Percentiles rank a stretch among this genome's conserved stretches.
Evolutionary conservation across 2,329 filamentous ascomycete species (phyloP).

Genomic region (Fusarium fujikuroi): DNA sequence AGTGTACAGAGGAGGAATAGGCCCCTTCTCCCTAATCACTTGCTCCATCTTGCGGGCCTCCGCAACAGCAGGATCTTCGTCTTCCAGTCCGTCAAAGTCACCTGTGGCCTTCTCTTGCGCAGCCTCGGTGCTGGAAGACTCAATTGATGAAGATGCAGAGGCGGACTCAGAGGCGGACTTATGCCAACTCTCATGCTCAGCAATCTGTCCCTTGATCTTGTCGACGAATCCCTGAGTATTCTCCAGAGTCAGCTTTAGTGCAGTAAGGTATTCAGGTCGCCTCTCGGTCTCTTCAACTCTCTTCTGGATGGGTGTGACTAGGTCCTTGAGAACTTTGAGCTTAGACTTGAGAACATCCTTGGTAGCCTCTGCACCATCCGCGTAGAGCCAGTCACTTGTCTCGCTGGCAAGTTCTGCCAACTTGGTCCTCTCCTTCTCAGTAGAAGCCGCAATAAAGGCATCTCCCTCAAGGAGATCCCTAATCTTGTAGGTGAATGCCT

Average conservation of each 20-base stretch:
- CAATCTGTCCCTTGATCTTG: slow-evolving; percentile 76
- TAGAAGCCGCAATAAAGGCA: slow-evolving; percentile 77
- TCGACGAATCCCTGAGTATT: slow-evolving; percentile 76
- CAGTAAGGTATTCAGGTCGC: slow-evolving; percentile 75
- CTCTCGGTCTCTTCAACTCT: slow-evolving; percentile 77
- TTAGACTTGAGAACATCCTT: slow-evolving; percentile 80
- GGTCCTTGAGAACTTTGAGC: slow-evolving; percentile 78
- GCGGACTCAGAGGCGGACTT: slow-evolving; percentile 65
- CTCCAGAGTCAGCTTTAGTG: slow-evolving; percentile 76
- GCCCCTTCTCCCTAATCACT: slow-evolving; percentile 57
- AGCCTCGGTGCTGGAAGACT: slow-evolving; percentile 55
- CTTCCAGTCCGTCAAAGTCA: slow-evolving; percentile 81
- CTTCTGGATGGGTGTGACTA: slow-evolving; percentile 81
- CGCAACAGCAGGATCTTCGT: slow-evolving; percentile 62
- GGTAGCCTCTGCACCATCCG: slow-evolving; percentile 80
- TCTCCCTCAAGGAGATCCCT: slow-evolving; percentile 85
- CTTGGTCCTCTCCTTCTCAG: slow-evolving; percentile 70
- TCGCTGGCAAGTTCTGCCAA: slow-evolving; percentile 75
- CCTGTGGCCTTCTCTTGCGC: slow-evolving; percentile 61
- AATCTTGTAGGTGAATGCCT: slow-evolving; percentile 89
- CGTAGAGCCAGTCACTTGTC: slow-evolving; percentile 91
- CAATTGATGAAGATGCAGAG: slow-evolving; percentile 54
- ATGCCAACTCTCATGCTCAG: slow-evolving; percentile 71
- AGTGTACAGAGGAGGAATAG: slow-evolving; percentile 75
- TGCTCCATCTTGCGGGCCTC: slow-evolving; percentile 59